Evolutionary conservation across 371 early-diverging fungal species (phyloP).

Genomic region (Synchytrium microbalum): DNA sequence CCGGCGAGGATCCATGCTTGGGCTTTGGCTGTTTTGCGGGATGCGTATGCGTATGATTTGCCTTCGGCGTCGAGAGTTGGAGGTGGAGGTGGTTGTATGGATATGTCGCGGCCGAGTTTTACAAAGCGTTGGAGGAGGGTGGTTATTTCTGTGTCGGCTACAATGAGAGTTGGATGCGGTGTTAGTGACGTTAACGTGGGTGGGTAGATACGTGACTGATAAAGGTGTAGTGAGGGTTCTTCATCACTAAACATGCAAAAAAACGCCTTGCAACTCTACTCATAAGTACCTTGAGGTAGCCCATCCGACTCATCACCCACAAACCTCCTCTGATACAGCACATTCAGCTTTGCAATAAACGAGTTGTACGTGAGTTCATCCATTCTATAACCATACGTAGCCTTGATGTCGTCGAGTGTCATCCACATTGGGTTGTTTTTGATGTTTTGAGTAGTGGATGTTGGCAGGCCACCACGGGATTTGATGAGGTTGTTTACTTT

Average conservation of each 20-base stretch:
- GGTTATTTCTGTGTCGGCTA: conserved; percentile 41
- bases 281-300: no score
- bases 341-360: conserved; percentile 31
- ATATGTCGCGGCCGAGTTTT: conserved; percentile 14
- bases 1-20: conserved; percentile 70
- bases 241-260: no score
- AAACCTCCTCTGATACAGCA: conserved; percentile 25
- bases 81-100: conserved; percentile 6
- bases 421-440: conserved; percentile 24
- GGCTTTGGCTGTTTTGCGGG: conserved; percentile 79
- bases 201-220: no score
- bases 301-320: background rate
- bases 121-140: conserved; percentile 35
- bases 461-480: conserved; percentile 10
- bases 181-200: background rate
- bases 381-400: conserved; percentile 19
- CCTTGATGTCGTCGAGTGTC: conserved; percentile 19
- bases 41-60: conserved; percentile 69
- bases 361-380: conserved; percentile 20
- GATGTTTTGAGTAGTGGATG: background rate
- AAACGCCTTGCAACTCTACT: no score
- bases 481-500: conserved; percentile 53
- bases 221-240: no score
- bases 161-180: background rate
- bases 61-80: conserved; percentile 58